These are phyloP conservation scores for Moelleriella libera DNA, from an alignment of 2,329 filamentous ascomycete genomes.

Conservation along the genomic window DNA sequence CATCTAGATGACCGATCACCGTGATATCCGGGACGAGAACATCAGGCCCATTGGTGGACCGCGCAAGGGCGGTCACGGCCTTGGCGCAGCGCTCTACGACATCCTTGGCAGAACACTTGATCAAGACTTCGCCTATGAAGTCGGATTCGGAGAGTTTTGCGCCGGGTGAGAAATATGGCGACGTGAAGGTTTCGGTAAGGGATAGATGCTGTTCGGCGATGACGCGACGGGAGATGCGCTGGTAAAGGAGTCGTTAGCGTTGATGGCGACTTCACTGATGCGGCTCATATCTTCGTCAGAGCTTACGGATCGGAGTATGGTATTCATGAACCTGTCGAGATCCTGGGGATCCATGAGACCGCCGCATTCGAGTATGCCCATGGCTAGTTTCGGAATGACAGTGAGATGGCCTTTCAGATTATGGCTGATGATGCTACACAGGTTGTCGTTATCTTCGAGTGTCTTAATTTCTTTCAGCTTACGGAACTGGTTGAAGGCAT, in stretches of 20 bases:
- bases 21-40: conserved; percentile 66
- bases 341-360: conserved; percentile 67
- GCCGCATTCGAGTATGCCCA: conserved; percentile 85
- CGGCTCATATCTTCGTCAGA: not conserved
- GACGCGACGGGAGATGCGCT: conserved; percentile 88
- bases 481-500: conserved; percentile 85
- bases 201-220: conserved; percentile 97
- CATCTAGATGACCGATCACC: conserved; percentile 72
- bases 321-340: conserved; percentile 92
- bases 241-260: not conserved
- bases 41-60: conserved; percentile 58
- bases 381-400: conserved; percentile 87
- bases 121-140: conserved; percentile 89
- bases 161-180: conserved; percentile 76
- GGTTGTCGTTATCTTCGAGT: conserved; percentile 75
- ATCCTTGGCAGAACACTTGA: conserved; percentile 82
- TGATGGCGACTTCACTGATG: not conserved
- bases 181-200: conserved; percentile 85
- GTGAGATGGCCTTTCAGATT: conserved; percentile 79
- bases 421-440: conserved; percentile 67
- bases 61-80: conserved; percentile 60
- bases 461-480: conserved; percentile 71
- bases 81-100: conserved; percentile 74
- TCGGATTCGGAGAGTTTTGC: conserved; percentile 60
- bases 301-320: conserved; percentile 71